Percentiles rank a stretch among this genome's conserved stretches.
These are phyloP conservation scores for Kodamaea kakaduensis DNA, from an alignment of 805 yeast species.

Conservation along the genomic window DNA sequence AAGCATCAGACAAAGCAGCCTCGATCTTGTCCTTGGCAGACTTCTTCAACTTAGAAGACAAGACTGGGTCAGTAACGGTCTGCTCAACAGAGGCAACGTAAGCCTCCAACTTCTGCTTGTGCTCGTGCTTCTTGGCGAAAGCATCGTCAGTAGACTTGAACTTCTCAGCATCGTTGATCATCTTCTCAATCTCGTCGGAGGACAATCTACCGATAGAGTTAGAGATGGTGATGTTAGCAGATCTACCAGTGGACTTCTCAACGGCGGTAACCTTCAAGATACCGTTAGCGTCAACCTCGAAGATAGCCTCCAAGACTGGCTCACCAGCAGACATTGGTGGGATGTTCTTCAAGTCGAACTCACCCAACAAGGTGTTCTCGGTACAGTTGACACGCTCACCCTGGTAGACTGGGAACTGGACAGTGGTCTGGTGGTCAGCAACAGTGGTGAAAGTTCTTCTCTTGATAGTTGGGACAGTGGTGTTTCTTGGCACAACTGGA, in stretches of 20 bases:
- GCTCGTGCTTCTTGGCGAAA: slow-evolving; percentile 99
- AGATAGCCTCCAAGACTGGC: slow-evolving; percentile 48
- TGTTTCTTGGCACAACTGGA: slow-evolving; percentile 50
- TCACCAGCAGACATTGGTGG: slow-evolving; percentile 51
- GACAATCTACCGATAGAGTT: slow-evolving; percentile 50
- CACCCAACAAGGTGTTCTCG: slow-evolving; percentile 49
- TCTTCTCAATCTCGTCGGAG: slow-evolving; percentile 46
- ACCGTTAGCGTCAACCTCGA: slow-evolving; percentile 50
- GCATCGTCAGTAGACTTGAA: slow-evolving; percentile 98
- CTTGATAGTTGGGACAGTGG: slow-evolving; percentile 49
- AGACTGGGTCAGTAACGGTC: slow-evolving; percentile 96
- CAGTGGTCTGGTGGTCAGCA: slow-evolving; percentile 49
- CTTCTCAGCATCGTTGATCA: slow-evolving; percentile 47
- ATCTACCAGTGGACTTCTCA: slow-evolving; percentile 48
- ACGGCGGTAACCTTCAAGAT: slow-evolving; percentile 49
- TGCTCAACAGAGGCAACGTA: slow-evolving; percentile 88
- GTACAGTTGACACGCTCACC: slow-evolving; percentile 51
- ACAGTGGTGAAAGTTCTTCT: slow-evolving; percentile 51
- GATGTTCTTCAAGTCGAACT: slow-evolving; percentile 48
- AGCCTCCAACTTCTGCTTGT: slow-evolving; percentile 98
- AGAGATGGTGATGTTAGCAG: slow-evolving; percentile 48
- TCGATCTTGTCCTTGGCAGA: slow-evolving; percentile 96
- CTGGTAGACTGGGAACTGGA: slow-evolving; percentile 49
- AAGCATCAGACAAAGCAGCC: slow-evolving; percentile 95
- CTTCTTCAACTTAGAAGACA: slow-evolving; percentile 95